phyloP scores from a whole-genome alignment of 805 yeast genomes.

The Saccharomycopsis fibuligera region DNA sequence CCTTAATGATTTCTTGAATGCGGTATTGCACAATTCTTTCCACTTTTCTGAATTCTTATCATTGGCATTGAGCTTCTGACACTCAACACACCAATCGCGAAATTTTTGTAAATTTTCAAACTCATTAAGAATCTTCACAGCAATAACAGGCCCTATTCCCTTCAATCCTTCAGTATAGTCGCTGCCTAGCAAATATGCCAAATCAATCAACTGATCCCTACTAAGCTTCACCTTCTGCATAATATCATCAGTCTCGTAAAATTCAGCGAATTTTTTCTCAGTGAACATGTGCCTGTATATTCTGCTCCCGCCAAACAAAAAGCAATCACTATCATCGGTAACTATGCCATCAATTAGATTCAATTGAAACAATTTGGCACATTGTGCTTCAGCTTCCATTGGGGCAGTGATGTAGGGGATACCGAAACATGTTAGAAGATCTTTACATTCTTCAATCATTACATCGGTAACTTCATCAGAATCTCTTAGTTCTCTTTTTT shows the following conservation, averaged over 20 bases:
- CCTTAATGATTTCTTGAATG: slow-evolving; percentile 53
- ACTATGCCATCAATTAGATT: slow-evolving; percentile 88
- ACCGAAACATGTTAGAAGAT: slow-evolving; percentile 78
- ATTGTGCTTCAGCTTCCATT: slow-evolving; percentile 98
- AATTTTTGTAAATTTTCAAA: slow-evolving; percentile 44
- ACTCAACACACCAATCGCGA: slow-evolving; percentile 32
- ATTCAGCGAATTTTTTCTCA: slow-evolving; percentile 87
- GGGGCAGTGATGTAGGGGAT: slow-evolving; percentile 95
- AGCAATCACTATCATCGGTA: slow-evolving; percentile 97
- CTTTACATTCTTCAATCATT: slow-evolving; percentile 90
- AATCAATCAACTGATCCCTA: slow-evolving; percentile 59
- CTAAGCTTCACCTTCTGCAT: slow-evolving; percentile 56
- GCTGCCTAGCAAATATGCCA: slow-evolving; percentile 84
- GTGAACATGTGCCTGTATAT: slow-evolving; percentile 92
- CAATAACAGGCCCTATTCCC: slow-evolving; percentile 91
- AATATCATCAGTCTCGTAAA: slow-evolving; percentile 59
- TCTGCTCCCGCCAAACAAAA: slow-evolving; percentile 79
- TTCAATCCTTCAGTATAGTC: slow-evolving; percentile 92
- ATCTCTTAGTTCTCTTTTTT: slow-evolving; percentile 68
- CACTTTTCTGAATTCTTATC: slow-evolving; percentile 9
- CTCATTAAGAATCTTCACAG: slow-evolving; percentile 85
- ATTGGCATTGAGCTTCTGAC: slow-evolving; percentile 30
- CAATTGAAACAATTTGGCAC: slow-evolving; percentile 69
- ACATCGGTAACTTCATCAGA: slow-evolving; percentile 83
- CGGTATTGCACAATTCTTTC: slow-evolving; percentile 44